Evolutionary conservation across 805 yeast genomes (phyloP).

Genomic region (Brettanomyces naardenensis): DNA sequence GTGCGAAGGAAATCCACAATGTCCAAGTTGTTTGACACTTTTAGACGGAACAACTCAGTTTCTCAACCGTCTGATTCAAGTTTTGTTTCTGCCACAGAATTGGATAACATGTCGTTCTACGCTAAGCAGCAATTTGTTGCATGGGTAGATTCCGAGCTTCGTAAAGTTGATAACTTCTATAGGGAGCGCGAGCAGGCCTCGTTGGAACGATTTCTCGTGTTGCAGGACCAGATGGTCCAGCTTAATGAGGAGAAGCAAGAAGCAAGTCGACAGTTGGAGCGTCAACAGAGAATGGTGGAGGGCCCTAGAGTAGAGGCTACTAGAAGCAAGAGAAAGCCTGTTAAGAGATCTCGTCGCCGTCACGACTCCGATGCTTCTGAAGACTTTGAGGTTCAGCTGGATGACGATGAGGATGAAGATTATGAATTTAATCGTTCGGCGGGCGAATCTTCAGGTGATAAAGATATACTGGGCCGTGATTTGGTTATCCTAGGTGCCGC

Average conservation of each 20-base stretch:
- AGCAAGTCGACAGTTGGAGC: slow-evolving; percentile 7
- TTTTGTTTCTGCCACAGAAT: slow-evolving; percentile 12
- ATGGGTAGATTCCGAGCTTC: slow-evolving; percentile 61
- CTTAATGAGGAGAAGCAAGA: slow-evolving; percentile 44
- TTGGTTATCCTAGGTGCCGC: slow-evolving; percentile 4
- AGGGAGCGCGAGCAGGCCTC: slow-evolving; percentile 52
- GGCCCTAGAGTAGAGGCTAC: slow-evolving; percentile 5
- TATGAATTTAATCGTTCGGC: slow-evolving; percentile 3
- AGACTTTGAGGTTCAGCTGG: slow-evolving; percentile 8
- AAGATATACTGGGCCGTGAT: background rate
- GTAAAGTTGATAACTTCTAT: slow-evolving; percentile 56
- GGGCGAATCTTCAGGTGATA: slow-evolving; percentile 2
- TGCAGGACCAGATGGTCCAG: slow-evolving; percentile 65
- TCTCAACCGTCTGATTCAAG: slow-evolving; percentile 2
- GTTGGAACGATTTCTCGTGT: slow-evolving; percentile 46
- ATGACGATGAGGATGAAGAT: slow-evolving; percentile 8
- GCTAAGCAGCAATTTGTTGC: slow-evolving; percentile 41
- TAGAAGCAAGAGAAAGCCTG: background rate
- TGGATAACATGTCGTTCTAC: slow-evolving; percentile 27
- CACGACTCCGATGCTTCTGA: slow-evolving; percentile 11
- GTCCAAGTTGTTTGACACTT: slow-evolving; percentile 8
- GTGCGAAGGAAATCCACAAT: slow-evolving; percentile 17
- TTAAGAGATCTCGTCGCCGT: slow-evolving; percentile 1
- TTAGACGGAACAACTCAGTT: slow-evolving; percentile 7
- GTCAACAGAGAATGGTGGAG: slow-evolving; percentile 2